Evolutionary conservation across 805 yeast genomes (phyloP).

Genomic region (Pichia manshurica): DNA sequence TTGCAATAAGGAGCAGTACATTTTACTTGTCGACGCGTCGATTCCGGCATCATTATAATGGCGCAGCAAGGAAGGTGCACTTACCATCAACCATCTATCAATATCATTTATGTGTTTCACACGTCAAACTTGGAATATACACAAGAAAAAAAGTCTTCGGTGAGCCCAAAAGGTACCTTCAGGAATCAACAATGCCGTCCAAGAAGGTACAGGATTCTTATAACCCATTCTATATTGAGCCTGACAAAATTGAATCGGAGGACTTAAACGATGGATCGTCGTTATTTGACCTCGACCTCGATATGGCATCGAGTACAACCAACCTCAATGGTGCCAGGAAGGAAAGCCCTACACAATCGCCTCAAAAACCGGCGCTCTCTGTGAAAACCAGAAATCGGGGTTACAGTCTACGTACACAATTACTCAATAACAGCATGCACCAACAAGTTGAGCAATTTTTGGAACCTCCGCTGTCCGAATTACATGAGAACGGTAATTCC

Average conservation of each 20-base stretch:
- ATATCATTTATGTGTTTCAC: too few relatives aligned
- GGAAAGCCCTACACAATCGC: slow-evolving; percentile 2
- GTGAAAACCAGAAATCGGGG: slow-evolving; percentile 50
- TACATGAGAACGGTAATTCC: background rate
- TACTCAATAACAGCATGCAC: slow-evolving; percentile 41
- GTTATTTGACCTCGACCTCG: background rate
- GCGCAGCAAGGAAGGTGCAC: too few relatives aligned
- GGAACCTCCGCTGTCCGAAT: slow-evolving; percentile 7
- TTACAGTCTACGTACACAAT: slow-evolving; percentile 59
- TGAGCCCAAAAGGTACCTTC: too few relatives aligned
- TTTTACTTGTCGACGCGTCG: too few relatives aligned
- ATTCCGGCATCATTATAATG: too few relatives aligned
- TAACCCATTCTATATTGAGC: slow-evolving; percentile 8
- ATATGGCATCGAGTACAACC: background rate
- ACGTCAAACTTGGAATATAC: too few relatives aligned
- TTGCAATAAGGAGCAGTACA: too few relatives aligned
- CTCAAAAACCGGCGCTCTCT: slow-evolving; percentile 18
- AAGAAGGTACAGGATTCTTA: background rate
- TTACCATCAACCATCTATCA: too few relatives aligned
- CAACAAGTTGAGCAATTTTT: slow-evolving; percentile 21
- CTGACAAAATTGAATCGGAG: background rate
- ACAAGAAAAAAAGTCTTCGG: too few relatives aligned
- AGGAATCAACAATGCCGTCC: background rate
- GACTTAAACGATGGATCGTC: background rate
- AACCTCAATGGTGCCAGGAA: background rate